Evolutionary conservation across 305 asterid species (phyloP).

Genomic region (Ruellia speciosa): DNA sequence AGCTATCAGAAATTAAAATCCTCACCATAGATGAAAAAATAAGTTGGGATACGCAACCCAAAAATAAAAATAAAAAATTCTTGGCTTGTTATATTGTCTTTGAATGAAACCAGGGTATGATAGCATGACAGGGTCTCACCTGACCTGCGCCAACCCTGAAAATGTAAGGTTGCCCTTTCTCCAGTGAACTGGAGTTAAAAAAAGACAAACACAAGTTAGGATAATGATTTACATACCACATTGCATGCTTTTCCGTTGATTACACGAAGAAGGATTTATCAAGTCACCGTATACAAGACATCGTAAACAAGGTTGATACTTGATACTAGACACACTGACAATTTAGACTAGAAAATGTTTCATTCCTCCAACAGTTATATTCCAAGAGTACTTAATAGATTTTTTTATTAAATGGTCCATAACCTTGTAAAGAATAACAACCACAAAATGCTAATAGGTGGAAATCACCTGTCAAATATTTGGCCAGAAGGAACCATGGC

Average conservation of each 20-base stretch:
- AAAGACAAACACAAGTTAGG: slow-evolving; percentile 8
- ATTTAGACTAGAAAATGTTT: too few relatives aligned
- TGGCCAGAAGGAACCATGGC: slow-evolving; percentile 99
- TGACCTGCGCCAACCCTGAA: slow-evolving; percentile 90
- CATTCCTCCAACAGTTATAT: too few relatives aligned
- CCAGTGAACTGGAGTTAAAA: slow-evolving; percentile 63
- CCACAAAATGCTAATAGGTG: neutral
- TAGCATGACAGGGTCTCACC: slow-evolving; percentile 37
- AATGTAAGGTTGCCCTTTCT: slow-evolving; percentile 72
- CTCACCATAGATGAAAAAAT: neutral
- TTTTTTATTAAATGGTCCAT: neutral
- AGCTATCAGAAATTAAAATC: neutral
- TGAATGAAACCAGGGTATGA: neutral
- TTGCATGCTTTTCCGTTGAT: neutral
- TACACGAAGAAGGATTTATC: neutral
- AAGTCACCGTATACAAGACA: neutral
- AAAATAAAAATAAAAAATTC: too few relatives aligned
- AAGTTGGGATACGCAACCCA: too few relatives aligned
- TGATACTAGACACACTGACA: too few relatives aligned
- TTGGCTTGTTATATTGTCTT: neutral
- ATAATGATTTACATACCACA: neutral
- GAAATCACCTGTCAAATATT: slow-evolving; percentile 77
- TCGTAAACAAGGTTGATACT: neutral
- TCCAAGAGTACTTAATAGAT: neutral
- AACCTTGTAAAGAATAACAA: neutral